Evolutionary conservation across 2,329 filamentous ascomycete species (phyloP), one percentile per base, ranked within the genome.

Genomic region (Neofusicoccum umdonicola): DNA sequence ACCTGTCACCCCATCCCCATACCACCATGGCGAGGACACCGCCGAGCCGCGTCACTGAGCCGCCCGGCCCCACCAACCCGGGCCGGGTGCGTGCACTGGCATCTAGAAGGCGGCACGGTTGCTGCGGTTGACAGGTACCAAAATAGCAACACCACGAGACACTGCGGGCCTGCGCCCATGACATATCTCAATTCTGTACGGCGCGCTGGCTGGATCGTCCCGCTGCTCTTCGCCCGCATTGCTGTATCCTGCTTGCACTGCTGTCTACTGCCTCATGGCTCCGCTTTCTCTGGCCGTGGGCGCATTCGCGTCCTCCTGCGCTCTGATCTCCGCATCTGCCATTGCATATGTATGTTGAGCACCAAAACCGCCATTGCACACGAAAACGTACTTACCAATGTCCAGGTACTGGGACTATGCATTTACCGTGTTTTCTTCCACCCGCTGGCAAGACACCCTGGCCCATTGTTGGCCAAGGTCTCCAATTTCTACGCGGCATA

Each of bases 401-500:
- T 42, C n/a, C 12, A 57, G 52, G 13, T 57, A 12, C 2, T 57
- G 11, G 37, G 35, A 27, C 52, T 57, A 27, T 42, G 52, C 52
- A 42, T 77, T 65, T 80, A 81, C 68, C 73, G 77, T 47, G 66
- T 81, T 11, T 78, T 74, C 48, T 70, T 81, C 11, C 79, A 82
- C 64, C 79, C 79, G 7, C 74, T 81, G 3, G 73, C 79, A 8
- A 72, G 70, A 19, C 80, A 80, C 65, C 79, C 80, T 0, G 79
- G 80, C 17, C 80, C 80, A 1, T 71, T 75, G 31, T 74, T 77
- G 19, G 75, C 75, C n/a, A 71, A 71, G 58, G 71, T 76, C 39
- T 76, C 76, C 27, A 75, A 78, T 66, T 72, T 73, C 65, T 69
- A 71, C 42, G 39, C 39, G 0, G 72, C 76, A 35, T 93, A 91